Base-by-base conservation (phyloP, 2,329 filamentous ascomycete genomes). In the Trichoderma atroviride region DNA sequence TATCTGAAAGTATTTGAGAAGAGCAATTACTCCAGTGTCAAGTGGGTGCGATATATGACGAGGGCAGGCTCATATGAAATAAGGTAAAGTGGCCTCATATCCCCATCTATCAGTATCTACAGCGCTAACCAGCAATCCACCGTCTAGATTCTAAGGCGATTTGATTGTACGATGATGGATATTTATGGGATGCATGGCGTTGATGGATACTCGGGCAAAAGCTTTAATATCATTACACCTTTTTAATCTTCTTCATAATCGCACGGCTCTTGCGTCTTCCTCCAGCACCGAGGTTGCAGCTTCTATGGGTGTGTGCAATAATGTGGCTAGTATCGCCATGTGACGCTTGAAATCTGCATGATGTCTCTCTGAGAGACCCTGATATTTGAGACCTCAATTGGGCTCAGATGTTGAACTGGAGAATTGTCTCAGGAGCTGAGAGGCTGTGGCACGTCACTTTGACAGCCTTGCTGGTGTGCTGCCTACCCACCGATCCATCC, bases 1-100 rank as follows among this genome's bases (percentile, higher is more conserved):
- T 99, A 99, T 80, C 82, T 99, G 69, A 99, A 99, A 83, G 96
- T 99, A 1, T 99, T 99, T 83, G 96, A 99, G 84, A 99, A 99
- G 89, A 96, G 89, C 81, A 98, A 98, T 81, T 99, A 99, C 80
- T 96, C 92, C 72, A 97, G 94, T 78, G 96, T 99, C 60, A 99
- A 99, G 81, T 99, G 96, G 96, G 96, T 99, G 75, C 86, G 96
- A 75, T 99, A 99, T 81, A 98, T 99, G 96, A 99, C 96, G 22
- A 89, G 95, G 74, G 96, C 95, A 19, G 96, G 96, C 33, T 97
- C 94, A 80, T 99, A 99, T 81, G 96, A 99, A 83, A 97, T 99
- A 79, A 87, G 94, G 91, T 96, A 74, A 75, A 14, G n/a, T 5
- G 22, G 14, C 1, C 10, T 27, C 24, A 50, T 22, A 60, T n/a